phyloP scores from a whole-genome alignment of 148 eudicot genomes.

The Salicornia ramosissima region DNA sequence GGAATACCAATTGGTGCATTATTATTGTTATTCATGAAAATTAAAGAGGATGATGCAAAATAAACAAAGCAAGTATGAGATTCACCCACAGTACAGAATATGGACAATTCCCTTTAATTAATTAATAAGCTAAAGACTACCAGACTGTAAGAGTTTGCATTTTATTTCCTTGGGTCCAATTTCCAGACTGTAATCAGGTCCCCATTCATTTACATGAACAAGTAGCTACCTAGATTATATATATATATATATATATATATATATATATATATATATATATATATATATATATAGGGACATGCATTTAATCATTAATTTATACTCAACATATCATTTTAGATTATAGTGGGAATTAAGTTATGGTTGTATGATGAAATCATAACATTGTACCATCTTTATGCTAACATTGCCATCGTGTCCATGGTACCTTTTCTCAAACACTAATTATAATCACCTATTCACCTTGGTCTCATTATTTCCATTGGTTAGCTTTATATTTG shows the following conservation, averaged over 20 bases:
- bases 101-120: conserved; percentile 4
- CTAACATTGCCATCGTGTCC: neutral
- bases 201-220: too few species aligned
- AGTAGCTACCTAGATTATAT: too few species aligned
- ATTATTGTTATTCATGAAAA: too few species aligned
- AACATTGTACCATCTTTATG: neutral
- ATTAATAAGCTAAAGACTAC: conserved; percentile 18
- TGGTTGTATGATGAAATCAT: conserved; percentile 12
- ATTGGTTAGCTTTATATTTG: too few species aligned
- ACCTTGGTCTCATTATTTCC: too few species aligned
- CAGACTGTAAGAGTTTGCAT: conserved; percentile 24
- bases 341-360: neutral
- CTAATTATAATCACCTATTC: too few species aligned
- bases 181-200: conserved; percentile 28
- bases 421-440: neutral
- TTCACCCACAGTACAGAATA: conserved; percentile 18
- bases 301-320: conserved; percentile 15
- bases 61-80: too few species aligned
- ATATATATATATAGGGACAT: neutral
- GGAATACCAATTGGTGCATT: too few species aligned
- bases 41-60: too few species aligned
- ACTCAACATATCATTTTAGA: neutral
- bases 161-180: conserved; percentile 13
- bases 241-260: too few species aligned
- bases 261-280: too few species aligned